phyloP scores from a whole-genome alignment of 257 asterid species.

The Ajuga chamaepitys region DNA sequence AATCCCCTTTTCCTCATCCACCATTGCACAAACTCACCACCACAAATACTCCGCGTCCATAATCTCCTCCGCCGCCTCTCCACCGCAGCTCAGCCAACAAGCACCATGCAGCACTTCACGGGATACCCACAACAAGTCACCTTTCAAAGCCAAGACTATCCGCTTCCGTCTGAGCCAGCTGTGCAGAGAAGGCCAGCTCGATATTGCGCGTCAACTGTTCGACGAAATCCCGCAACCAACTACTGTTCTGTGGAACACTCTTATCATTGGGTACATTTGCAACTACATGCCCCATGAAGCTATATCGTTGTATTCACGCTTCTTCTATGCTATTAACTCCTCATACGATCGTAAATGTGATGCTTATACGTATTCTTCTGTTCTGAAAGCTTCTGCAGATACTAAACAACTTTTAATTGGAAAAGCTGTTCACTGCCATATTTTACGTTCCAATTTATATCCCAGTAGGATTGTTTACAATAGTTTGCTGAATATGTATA shows the following conservation, averaged over 20 bases:
- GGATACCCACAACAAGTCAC: slow-evolving; percentile 5
- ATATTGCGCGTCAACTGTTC: slow-evolving; percentile 74
- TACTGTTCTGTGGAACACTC: slow-evolving; percentile 83
- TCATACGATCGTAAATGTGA: slow-evolving; percentile 31
- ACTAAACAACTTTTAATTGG: slow-evolving; percentile 52
- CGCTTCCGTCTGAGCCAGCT: slow-evolving; percentile 71
- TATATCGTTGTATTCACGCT: slow-evolving; percentile 48
- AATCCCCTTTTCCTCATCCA: slow-evolving; percentile 33
- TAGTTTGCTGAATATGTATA: slow-evolving; percentile 82
- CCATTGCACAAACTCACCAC: slow-evolving; percentile 36
- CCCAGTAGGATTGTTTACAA: slow-evolving; percentile 71
- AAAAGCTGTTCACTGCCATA: slow-evolving; percentile 71
- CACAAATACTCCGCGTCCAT: slow-evolving; percentile 24
- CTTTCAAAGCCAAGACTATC: slow-evolving; percentile 53
- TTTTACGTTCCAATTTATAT: slow-evolving; percentile 46
- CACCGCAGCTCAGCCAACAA: slow-evolving; percentile 18
- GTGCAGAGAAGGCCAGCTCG: slow-evolving; percentile 56
- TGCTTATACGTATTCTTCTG: slow-evolving; percentile 74
- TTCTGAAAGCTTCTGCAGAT: slow-evolving; percentile 81
- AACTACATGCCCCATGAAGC: slow-evolving; percentile 67
- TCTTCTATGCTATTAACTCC: slow-evolving; percentile 25
- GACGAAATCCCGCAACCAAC: slow-evolving; percentile 81
- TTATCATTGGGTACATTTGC: slow-evolving; percentile 73
- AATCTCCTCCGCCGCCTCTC: slow-evolving; percentile 17
- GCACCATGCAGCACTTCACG: slow-evolving; percentile 19